These are phyloP conservation scores for Pythium sp. DNA, from an alignment of 352 stramenopile genomes.

Conservation along the genomic window DNA sequence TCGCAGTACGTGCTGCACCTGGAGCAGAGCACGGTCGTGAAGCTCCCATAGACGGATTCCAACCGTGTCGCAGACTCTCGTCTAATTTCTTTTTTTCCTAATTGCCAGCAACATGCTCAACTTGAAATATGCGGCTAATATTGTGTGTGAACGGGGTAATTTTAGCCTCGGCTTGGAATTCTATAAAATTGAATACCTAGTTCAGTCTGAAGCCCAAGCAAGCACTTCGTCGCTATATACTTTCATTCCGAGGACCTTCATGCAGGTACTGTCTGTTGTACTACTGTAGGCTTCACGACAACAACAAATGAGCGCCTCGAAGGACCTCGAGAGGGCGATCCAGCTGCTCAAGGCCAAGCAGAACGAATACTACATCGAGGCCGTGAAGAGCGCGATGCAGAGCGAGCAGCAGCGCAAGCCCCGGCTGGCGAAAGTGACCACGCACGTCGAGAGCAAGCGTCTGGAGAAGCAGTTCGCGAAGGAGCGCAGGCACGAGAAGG, in stretches of 20 bases:
- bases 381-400: slow-evolving; percentile 49
- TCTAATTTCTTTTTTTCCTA: background rate
- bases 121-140: background rate
- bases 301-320: background rate
- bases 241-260: background rate
- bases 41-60: slow-evolving; percentile 31
- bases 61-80: background rate
- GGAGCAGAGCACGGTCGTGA: slow-evolving; percentile 67
- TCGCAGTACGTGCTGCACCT: slow-evolving; percentile 69
- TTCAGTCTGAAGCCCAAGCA: too few species aligned
- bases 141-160: background rate
- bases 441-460: slow-evolving; percentile 40
- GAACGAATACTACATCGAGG: slow-evolving; percentile 47
- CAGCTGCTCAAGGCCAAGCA: slow-evolving; percentile 12
- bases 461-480: slow-evolving; percentile 54
- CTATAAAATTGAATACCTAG: background rate
- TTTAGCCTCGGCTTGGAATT: background rate
- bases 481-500: slow-evolving; percentile 41
- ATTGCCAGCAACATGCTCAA: background rate
- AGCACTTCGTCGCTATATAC: background rate
- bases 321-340: slow-evolving; percentile 9
- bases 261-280: background rate
- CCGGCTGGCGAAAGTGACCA: slow-evolving; percentile 33
- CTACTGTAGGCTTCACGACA: background rate
- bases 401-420: slow-evolving; percentile 47